Percentiles rank a stretch among this genome's conserved stretches.
Conservation (phyloP, 2,329 filamentous ascomycete genomes). For the Aspergillus fumigatiaffinis region DNA sequence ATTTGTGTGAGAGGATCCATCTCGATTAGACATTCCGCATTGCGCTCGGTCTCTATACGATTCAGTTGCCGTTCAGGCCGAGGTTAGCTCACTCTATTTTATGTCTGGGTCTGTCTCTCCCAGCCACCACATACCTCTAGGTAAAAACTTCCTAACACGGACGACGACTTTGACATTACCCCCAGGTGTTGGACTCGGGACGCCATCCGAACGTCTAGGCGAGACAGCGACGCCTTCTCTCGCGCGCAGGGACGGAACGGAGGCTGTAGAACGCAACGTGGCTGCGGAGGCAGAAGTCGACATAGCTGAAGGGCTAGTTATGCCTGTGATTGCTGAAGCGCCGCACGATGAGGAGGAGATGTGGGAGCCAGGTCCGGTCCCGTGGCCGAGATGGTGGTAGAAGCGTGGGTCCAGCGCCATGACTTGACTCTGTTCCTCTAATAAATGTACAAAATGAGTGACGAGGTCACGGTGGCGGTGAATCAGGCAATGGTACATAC, state of each 20-base stretch:
- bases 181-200: constrained; percentile 52
- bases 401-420: constrained; percentile 42
- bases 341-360: constrained; percentile 33
- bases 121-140: constrained; percentile 56
- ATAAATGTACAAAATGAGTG: constrained; percentile 37
- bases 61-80: not conserved
- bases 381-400: constrained; percentile 31
- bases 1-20: constrained; percentile 87
- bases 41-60: constrained; percentile 68
- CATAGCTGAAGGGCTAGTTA: constrained; percentile 34
- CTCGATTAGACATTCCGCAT: constrained; percentile 77
- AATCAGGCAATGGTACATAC: constrained; percentile 40
- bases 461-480: constrained; percentile 38
- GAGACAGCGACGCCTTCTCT: constrained; percentile 63
- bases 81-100: not conserved
- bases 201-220: constrained; percentile 42
- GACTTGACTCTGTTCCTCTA: constrained; percentile 33
- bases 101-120: not conserved
- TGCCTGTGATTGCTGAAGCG: constrained; percentile 30
- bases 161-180: constrained; percentile 83
- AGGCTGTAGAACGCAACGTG: constrained; percentile 59
- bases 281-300: constrained; percentile 36
- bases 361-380: constrained; percentile 29
- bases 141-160: constrained; percentile 73
- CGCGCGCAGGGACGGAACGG: constrained; percentile 72